These are phyloP conservation scores for Fistulifera solaris DNA, from an alignment of 108 stramenopile genomes.

Conservation along the genomic window DNA sequence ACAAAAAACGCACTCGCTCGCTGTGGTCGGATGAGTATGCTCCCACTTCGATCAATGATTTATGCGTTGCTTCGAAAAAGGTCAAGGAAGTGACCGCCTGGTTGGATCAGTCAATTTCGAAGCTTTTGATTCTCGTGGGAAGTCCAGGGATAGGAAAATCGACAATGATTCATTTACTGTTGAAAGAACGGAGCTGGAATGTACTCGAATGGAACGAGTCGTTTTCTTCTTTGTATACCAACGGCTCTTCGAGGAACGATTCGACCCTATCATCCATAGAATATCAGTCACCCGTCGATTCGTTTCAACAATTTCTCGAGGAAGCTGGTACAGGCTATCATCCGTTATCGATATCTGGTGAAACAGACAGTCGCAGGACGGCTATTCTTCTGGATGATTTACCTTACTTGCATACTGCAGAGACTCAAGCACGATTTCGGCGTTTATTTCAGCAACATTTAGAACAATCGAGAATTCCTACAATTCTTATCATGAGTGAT, in stretches of 20 bases:
- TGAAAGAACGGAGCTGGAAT: conserved; percentile 39
- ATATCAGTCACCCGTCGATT: conserved; percentile 33
- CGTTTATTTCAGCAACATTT: conserved; percentile 52
- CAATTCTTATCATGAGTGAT: conserved; percentile 66
- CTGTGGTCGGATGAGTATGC: conserved; percentile 64
- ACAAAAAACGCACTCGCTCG: neutral
- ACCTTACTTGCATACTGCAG: conserved; percentile 50
- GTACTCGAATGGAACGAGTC: conserved; percentile 65
- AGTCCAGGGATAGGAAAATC: conserved; percentile 74
- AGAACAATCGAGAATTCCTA: conserved; percentile 38
- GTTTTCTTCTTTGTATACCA: conserved; percentile 20
- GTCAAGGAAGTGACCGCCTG: conserved; percentile 53
- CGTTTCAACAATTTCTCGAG: conserved; percentile 68
- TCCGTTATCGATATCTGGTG: conserved; percentile 11
- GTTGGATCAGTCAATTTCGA: conserved; percentile 22
- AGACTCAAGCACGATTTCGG: conserved; percentile 47
- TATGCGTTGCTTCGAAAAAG: conserved; percentile 81
- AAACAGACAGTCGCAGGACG: conserved; percentile 12
- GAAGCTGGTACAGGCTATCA: conserved; percentile 42
- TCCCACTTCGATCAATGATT: conserved; percentile 34
- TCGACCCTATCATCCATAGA: conserved; percentile 19
- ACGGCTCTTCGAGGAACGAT: neutral
- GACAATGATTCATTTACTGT: conserved; percentile 45
- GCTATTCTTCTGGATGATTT: conserved; percentile 66
- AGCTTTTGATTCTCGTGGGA: conserved; percentile 66